Evolutionary conservation across 129 eudicot species (phyloP), one percentile per base, ranked within the genome.

Genomic region (Flaveria brownii): DNA sequence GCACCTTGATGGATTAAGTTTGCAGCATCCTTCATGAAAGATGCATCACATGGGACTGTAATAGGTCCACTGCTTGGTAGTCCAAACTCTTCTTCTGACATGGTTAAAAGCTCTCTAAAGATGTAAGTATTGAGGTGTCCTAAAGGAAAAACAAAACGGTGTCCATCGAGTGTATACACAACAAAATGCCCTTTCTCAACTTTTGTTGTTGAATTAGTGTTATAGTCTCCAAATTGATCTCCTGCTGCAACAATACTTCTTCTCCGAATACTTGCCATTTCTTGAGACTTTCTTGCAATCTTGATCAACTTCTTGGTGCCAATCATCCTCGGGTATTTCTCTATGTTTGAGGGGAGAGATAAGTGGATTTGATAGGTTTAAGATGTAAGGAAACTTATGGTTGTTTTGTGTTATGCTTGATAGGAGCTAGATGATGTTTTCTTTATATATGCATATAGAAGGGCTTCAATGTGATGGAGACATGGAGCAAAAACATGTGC

Each of bases 71-170:
- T 51, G 26, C 64, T 30, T 51, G 78, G 30, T 15, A 79, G 75
- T 10, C 91, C 88, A 56, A 78, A 87, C 74, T 78, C 91, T 70
- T 87, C 88, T 68, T 82, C 83, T 8, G 85, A 83, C 81, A 87
- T 82, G 46, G 76, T 70, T 20, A 87, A 67, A 28, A 87, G 83
- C 83, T 79, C 88, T 73, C 79, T 81, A 60, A 87, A 78, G 52
- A 85, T 80, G 39, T 72, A 81, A 60, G 49, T 80, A 9, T 82
- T 77, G 22, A 87, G 85, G 69, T 82, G 76, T n/a, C 62, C 70
- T 47, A 85, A 43, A 1, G 89, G 92, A 17, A 85, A 72, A 15
- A 77, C 77, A 79, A 84, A 85, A 49, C 88, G 76, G 6, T 64
- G 64, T 17, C 68, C 73, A 42, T 87, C 89, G 18, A 50, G 70